Conservation (phyloP, 345 rosid species). For the Rhizophora mangle region DNA sequence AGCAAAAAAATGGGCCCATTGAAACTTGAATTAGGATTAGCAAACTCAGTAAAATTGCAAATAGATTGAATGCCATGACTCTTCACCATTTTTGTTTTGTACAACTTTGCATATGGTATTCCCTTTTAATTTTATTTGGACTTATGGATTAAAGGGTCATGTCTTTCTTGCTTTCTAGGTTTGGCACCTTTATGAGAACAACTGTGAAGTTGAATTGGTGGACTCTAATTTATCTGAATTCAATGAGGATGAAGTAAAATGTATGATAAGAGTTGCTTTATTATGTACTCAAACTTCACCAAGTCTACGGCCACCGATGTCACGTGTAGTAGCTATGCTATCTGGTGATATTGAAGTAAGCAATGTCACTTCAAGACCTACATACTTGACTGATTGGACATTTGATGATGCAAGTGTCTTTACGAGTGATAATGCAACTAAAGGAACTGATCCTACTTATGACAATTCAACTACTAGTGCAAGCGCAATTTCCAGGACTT, state of each 20-base stretch:
- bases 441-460: background rate
- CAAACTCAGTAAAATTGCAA: too few species aligned
- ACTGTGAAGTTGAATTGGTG: conserved; percentile 37
- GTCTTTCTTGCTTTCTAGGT: conserved; percentile 35
- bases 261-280: conserved; percentile 52
- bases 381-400: conserved; percentile 58
- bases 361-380: conserved; percentile 38
- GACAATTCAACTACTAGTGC: conserved; percentile 17
- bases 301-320: conserved; percentile 55
- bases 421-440: conserved; percentile 5
- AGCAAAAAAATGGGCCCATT: too few species aligned
- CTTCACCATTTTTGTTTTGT: too few species aligned
- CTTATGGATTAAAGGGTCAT: background rate
- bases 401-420: conserved; percentile 39
- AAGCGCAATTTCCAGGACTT: conserved; percentile 3
- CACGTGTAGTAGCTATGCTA: conserved; percentile 64
- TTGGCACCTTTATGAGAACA: conserved; percentile 52
- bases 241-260: conserved; percentile 43
- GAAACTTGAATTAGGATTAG: too few species aligned
- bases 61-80: too few species aligned
- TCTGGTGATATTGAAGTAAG: conserved; percentile 63
- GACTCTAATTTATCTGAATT: conserved; percentile 37
- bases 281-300: conserved; percentile 63
- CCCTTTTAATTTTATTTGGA: background rate
- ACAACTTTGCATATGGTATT: too few species aligned